These are phyloP conservation scores for Microcera coccophila DNA, from an alignment of 2,329 filamentous ascomycete species.

Conservation along the genomic window DNA sequence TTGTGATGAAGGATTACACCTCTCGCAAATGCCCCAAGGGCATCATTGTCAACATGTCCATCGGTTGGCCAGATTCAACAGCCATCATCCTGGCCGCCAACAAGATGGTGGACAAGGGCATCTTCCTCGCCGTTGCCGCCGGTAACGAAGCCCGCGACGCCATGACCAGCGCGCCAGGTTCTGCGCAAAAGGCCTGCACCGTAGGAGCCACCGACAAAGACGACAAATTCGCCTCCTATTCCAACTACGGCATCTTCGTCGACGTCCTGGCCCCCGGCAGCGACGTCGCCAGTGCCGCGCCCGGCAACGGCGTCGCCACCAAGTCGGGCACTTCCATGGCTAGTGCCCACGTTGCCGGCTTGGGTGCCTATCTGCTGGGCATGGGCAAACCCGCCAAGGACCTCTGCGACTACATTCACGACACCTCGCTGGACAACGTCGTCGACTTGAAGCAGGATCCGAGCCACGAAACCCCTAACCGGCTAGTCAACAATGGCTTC, in stretches of 20 bases:
- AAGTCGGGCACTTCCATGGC: constrained; percentile 62
- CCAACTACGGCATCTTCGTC: constrained; percentile 47
- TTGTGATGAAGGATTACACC: constrained; percentile 56
- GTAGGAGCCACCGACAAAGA: constrained; percentile 46
- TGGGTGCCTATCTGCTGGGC: constrained; percentile 43
- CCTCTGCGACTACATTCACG: constrained; percentile 45
- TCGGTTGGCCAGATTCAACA: constrained; percentile 32
- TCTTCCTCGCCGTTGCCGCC: constrained; percentile 53
- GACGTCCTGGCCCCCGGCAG: constrained; percentile 52
- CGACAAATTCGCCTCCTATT: constrained; percentile 41
- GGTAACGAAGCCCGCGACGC: constrained; percentile 48
- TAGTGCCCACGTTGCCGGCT: constrained; percentile 55
- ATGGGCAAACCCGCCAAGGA: constrained; percentile 41
- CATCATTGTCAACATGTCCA: constrained; percentile 53
- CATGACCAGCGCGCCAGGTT: constrained; percentile 44
- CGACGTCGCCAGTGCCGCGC: constrained; percentile 45
- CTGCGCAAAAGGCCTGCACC: constrained; percentile 45
- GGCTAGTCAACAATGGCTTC: constrained; percentile 57
- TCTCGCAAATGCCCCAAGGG: constrained; percentile 41
- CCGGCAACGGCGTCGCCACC: constrained; percentile 39
- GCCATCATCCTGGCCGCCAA: constrained; percentile 51
- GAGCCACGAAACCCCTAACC: constrained; percentile 45
- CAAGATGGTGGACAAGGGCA: constrained; percentile 42
- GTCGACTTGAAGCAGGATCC: constrained; percentile 33
- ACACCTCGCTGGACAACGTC: constrained; percentile 37